phyloP scores from a whole-genome alignment of 768 basidiomycete species.

The Mycena vitilis region DNA sequence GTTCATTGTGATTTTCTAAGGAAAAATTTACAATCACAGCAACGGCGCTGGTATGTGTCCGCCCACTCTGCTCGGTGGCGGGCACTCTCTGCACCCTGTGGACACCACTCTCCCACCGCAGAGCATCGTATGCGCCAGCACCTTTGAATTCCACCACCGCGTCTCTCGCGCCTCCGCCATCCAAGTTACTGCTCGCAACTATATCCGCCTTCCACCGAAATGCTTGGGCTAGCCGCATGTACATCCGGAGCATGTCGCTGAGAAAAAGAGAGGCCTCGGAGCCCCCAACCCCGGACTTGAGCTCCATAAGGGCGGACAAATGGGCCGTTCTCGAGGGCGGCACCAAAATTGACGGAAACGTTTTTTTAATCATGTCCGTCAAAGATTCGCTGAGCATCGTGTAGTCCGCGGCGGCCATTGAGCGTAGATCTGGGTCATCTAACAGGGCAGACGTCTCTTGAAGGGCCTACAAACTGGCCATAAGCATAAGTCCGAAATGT shows the following conservation, averaged over 20 bases:
- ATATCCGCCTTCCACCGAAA: conserved; percentile 71
- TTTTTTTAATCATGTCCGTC: conserved; percentile 49
- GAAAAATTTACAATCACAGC: conserved; percentile 76
- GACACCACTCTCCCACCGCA: conserved; percentile 94
- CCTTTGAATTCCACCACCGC: conserved; percentile 86
- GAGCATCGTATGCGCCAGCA: conserved; percentile 77
- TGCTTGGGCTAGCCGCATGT: conserved; percentile 70
- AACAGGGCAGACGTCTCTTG: conserved; percentile 72
- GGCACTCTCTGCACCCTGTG: conserved; percentile 97
- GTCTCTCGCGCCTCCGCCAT: conserved; percentile 78
- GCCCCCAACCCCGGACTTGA: conserved; percentile 95
- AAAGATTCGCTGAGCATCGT: conserved; percentile 53
- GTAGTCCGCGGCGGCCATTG: conserved; percentile 79
- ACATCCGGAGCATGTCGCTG: conserved; percentile 84
- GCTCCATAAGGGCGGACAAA: conserved; percentile 85
- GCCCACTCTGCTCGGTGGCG: conserved; percentile 86
- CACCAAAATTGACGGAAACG: conserved; percentile 79
- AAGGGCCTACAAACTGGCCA: conserved; percentile 64
- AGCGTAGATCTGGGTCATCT: conserved; percentile 81
- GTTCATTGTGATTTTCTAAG: no score
- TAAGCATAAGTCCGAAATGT: conserved; percentile 34
- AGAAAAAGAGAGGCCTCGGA: conserved; percentile 89
- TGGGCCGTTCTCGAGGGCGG: conserved; percentile 74
- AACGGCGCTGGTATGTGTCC: conserved; percentile 93
- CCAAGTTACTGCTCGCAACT: conserved; percentile 67